Conservation (phyloP, 164 flowering plant genomes). For the Tetrastigma voinierianum region DNA sequence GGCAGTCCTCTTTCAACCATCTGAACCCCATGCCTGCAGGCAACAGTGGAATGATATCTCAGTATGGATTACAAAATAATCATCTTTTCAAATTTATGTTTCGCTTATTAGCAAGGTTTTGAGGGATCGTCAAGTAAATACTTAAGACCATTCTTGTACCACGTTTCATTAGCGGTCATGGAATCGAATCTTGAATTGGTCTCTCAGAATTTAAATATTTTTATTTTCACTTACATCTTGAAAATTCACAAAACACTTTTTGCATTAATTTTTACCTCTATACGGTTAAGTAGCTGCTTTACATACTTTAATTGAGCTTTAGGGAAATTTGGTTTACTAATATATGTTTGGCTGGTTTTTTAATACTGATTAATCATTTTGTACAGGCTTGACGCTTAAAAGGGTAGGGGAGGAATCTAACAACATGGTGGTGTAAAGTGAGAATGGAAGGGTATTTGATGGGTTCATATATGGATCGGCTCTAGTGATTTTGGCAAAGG, state of each 20-base stretch:
- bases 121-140: no score
- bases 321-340: no score
- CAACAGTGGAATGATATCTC: slow-evolving; percentile 47
- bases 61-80: slow-evolving; percentile 43
- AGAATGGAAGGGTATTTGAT: slow-evolving; percentile 49
- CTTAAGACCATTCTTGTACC: background rate
- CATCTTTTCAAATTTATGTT: no score
- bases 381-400: slow-evolving; percentile 38
- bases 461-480: slow-evolving; percentile 29
- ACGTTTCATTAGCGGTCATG: no score
- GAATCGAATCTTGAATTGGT: no score
- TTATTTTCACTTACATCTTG: no score
- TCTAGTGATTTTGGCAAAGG: slow-evolving; percentile 34
- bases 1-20: slow-evolving; percentile 41
- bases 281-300: no score
- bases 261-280: no score
- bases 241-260: no score
- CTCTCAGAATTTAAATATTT: no score
- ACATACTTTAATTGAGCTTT: no score
- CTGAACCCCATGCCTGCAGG: slow-evolving; percentile 29
- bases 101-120: background rate
- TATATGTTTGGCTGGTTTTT: background rate
- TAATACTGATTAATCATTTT: background rate
- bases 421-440: slow-evolving; percentile 51
- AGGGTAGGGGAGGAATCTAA: slow-evolving; percentile 44